A percentile compares a stretch with the other conserved stretches of the same genome.
Evolutionary conservation across 345 rosid genomes (phyloP).

Genomic region (Bruguiera gymnorhiza): DNA sequence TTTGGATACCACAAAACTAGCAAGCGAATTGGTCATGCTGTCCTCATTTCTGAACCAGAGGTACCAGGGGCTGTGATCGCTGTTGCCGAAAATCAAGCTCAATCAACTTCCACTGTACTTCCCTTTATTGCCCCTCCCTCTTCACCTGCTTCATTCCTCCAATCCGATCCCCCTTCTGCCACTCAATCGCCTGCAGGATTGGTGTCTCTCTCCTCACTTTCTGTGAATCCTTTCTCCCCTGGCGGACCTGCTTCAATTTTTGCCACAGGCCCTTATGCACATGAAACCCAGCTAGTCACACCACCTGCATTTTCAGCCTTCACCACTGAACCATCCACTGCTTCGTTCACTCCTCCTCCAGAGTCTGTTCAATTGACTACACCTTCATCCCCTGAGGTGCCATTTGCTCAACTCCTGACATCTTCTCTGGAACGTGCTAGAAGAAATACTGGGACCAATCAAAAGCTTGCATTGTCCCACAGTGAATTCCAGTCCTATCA

Average conservation of each 20-base stretch:
- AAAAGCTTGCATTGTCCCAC: slow-evolving; percentile 60
- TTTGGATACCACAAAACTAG: slow-evolving; percentile 70
- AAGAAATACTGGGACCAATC: slow-evolving; percentile 52
- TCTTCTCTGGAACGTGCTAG: slow-evolving; percentile 84
- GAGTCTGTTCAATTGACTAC: slow-evolving; percentile 76
- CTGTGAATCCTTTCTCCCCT: slow-evolving; percentile 54
- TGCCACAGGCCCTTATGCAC: slow-evolving; percentile 83
- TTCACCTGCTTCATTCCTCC: slow-evolving; percentile 89
- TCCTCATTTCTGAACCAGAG: slow-evolving; percentile 64
- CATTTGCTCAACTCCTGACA: slow-evolving; percentile 82
- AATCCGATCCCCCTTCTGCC: slow-evolving; percentile 75
- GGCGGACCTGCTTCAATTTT: slow-evolving; percentile 69
- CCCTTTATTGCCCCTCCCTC: slow-evolving; percentile 95
- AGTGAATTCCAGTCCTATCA: slow-evolving; percentile 65
- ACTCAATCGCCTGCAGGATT: slow-evolving; percentile 72
- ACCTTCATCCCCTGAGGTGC: slow-evolving; percentile 97
- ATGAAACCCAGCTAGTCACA: slow-evolving; percentile 89
- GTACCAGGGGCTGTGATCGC: slow-evolving; percentile 38
- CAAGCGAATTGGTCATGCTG: slow-evolving; percentile 83
- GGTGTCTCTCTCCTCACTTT: slow-evolving; percentile 50
- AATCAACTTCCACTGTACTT: slow-evolving; percentile 46
- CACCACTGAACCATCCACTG: slow-evolving; percentile 89
- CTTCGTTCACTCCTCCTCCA: slow-evolving; percentile 89
- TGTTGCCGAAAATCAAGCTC: slow-evolving; percentile 38
- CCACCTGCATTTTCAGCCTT: slow-evolving; percentile 93